A percentile compares a stretch with the other conserved stretches of the same genome.
Evolutionary conservation across 441 rosid species (phyloP).

Genomic region (Geranium incanum): DNA sequence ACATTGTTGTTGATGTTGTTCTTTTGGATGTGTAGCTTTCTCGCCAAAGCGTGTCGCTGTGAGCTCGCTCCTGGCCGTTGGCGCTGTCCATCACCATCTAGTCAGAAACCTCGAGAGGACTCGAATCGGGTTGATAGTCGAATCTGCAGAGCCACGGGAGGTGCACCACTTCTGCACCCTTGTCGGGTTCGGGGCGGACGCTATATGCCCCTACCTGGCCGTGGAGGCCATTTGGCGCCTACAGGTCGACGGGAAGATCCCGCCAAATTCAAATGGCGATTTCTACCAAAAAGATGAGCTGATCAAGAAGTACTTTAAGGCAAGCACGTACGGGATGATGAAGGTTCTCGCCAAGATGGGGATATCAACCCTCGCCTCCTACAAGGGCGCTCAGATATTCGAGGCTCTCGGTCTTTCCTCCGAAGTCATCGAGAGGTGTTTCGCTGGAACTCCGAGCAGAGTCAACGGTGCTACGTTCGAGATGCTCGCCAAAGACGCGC

Average conservation of each 20-base stretch:
- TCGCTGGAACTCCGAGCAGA: conserved; percentile 98
- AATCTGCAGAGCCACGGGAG: conserved; percentile 99
- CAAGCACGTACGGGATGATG: conserved; percentile 99
- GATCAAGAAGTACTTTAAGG: conserved; percentile 90
- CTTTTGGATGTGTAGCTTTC: conserved; percentile 47
- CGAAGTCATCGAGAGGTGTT: conserved; percentile 91
- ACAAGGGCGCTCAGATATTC: conserved; percentile 99
- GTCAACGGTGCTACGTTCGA: conserved; percentile 99
- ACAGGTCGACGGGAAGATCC: conserved; percentile 97
- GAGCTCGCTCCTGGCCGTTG: conserved; percentile 98
- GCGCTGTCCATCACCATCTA: conserved; percentile 95
- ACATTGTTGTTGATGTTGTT: neutral
- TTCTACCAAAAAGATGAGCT: conserved; percentile 81
- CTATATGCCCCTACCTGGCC: conserved; percentile 93
- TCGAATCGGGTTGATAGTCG: conserved; percentile 74
- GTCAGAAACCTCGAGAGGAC: conserved; percentile 91
- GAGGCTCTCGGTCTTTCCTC: conserved; percentile 98
- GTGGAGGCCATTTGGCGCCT: conserved; percentile 81
- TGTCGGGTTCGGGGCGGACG: conserved; percentile 98
- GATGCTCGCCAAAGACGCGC: conserved; percentile 88
- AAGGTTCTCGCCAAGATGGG: conserved; percentile 99
- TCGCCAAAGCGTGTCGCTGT: conserved; percentile 78
- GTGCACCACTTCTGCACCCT: conserved; percentile 99
- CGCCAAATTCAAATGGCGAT: conserved; percentile 78
- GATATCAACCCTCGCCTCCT: conserved; percentile 94